Conservation (phyloP, 2,329 filamentous ascomycete genomes). For the Fusarium subglutinans region DNA sequence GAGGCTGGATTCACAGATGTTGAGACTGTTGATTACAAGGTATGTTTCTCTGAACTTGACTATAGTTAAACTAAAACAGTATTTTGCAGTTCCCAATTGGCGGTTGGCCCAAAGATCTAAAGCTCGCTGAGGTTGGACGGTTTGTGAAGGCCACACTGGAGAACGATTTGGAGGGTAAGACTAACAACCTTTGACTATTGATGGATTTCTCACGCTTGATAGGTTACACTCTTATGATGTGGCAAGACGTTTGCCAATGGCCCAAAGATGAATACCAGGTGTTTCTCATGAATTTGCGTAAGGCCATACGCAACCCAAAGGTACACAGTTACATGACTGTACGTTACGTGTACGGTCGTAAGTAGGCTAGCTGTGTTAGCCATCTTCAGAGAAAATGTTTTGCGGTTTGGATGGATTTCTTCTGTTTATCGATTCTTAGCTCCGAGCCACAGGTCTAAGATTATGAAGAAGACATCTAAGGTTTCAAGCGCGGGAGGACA, state of each 20-base stretch:
- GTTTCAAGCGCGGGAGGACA: neutral
- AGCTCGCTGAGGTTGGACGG: neutral
- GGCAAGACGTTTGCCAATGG: neutral
- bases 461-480: neutral
- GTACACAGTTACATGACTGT: neutral
- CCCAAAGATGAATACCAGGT: neutral
- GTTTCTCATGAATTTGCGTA: neutral
- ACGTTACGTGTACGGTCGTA: neutral
- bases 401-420: rapidly evolving
- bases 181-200: rapidly evolving
- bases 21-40: neutral
- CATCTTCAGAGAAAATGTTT: neutral
- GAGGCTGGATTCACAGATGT: neutral
- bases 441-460: rapidly evolving
- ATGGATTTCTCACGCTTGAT: rapidly evolving
- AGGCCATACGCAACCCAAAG: neutral
- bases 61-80: rapidly evolving
- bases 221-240: conserved; percentile 1
- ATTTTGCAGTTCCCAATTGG: neutral
- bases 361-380: neutral
- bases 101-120: neutral
- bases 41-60: rapidly evolving
- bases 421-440: rapidly evolving
- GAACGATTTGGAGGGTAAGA: neutral
- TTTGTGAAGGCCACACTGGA: neutral